Evolutionary conservation across 169 alveolate species (phyloP).

Genomic region (Cryptosporidium viatorum): DNA sequence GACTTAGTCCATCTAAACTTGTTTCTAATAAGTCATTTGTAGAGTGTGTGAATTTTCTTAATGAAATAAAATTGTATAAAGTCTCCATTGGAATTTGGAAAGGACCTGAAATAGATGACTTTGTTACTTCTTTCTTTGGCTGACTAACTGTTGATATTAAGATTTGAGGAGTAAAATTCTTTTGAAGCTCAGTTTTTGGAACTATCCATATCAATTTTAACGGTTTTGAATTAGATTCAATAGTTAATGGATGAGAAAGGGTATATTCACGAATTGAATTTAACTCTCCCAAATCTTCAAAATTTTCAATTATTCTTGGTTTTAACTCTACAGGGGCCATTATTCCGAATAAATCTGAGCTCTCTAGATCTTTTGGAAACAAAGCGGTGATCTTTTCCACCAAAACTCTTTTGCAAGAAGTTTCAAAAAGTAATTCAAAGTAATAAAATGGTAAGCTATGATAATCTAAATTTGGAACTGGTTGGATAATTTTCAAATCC

Average conservation of each 20-base stretch:
- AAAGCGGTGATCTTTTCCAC: constrained; percentile 11
- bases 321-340: constrained; percentile 17
- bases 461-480: constrained; percentile 1
- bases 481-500: constrained; percentile 2
- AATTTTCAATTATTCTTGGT: not conserved
- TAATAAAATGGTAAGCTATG: constrained; percentile 11
- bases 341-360: not conserved
- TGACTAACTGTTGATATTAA: not conserved
- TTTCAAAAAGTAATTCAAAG: constrained; percentile 12
- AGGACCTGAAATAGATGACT: constrained; percentile 53
- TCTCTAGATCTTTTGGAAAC: not conserved
- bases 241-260: not conserved
- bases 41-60: not conserved
- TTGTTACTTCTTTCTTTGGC: not conserved
- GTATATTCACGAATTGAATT: constrained; percentile 14
- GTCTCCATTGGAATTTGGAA: constrained; percentile 31
- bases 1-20: constrained; percentile 6
- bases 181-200: constrained; percentile 4
- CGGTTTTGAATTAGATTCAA: constrained; percentile 8
- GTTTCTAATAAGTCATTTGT: not conserved
- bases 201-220: constrained; percentile 55
- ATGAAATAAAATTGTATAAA: not conserved
- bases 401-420: not conserved
- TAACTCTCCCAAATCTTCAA: not conserved
- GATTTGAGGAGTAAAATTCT: not conserved